Conservation (phyloP, 768 basidiomycete genomes). For the Mycena galopus region DNA sequence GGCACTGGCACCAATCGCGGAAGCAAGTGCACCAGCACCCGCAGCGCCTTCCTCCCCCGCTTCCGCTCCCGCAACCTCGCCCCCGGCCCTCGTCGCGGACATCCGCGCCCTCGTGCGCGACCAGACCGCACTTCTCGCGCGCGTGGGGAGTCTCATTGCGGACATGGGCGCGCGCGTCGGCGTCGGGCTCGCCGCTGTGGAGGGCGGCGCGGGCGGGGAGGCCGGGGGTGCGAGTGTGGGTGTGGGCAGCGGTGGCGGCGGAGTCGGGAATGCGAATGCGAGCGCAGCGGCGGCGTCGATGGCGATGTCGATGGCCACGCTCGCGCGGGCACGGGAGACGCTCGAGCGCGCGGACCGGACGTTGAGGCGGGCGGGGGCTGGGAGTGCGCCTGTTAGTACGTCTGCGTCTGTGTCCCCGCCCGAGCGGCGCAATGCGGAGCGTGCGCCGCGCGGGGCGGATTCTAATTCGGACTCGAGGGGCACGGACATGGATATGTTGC, state of each 20-base stretch:
- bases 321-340: conserved; percentile 11
- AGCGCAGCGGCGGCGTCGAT: too few species aligned
- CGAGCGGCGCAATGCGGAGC: not conserved
- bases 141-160: conserved; percentile 8
- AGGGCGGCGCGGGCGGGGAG: not conserved
- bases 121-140: conserved; percentile 17
- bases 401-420: too few species aligned
- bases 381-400: not conserved
- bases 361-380: not conserved
- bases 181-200: not conserved
- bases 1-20: too few species aligned
- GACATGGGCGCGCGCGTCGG: not conserved
- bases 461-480: too few species aligned
- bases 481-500: not conserved
- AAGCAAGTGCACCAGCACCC: not conserved
- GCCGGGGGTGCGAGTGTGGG: not conserved
- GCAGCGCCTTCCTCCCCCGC: not conserved
- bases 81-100: conserved; percentile 11
- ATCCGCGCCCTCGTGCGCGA: conserved; percentile 18
- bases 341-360: conserved; percentile 4
- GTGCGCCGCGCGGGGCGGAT: not conserved
- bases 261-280: too few species aligned
- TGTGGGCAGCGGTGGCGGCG: too few species aligned
- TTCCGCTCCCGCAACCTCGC: not conserved
- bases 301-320: not conserved